A percentile compares a stretch with the other conserved stretches of the same genome.
phyloP scores from a whole-genome alignment of 441 rosid species.

The Pelargonium australe region DNA sequence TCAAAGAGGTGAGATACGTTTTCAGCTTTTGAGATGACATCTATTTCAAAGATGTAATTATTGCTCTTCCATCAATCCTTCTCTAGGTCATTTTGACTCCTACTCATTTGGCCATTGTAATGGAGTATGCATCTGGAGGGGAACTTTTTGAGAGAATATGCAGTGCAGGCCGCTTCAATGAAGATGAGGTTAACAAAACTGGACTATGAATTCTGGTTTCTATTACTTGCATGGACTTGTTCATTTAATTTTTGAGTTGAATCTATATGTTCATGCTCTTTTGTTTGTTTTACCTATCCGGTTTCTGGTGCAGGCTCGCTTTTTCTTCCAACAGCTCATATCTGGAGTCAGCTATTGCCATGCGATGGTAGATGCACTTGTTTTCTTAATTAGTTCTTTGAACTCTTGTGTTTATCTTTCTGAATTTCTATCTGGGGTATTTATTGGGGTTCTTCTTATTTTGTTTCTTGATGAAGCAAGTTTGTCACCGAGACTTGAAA shows the following conservation, averaged over 20 bases:
- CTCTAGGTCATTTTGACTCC: conserved; percentile 55
- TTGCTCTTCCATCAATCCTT: neutral
- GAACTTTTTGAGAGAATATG: conserved; percentile 52
- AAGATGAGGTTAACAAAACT: conserved; percentile 41
- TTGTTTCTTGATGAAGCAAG: conserved; percentile 39
- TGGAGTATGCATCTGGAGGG: conserved; percentile 73
- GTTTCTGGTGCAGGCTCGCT: conserved; percentile 47
- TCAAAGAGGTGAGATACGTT: conserved; percentile 46
- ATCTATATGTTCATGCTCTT: neutral
- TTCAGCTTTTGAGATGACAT: neutral
- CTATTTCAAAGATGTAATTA: neutral
- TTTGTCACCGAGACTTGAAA: conserved; percentile 66
- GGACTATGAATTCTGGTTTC: neutral
- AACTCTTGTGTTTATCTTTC: conserved; percentile 7
- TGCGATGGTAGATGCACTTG: conserved; percentile 39
- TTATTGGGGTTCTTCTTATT: conserved; percentile 21
- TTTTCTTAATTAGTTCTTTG: neutral
- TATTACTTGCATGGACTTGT: neutral
- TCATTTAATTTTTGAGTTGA: neutral
- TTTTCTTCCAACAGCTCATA: conserved; percentile 66
- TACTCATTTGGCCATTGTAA: conserved; percentile 61
- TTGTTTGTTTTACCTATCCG: conserved; percentile 1
- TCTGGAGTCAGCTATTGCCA: conserved; percentile 72
- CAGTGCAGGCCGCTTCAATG: conserved; percentile 48
- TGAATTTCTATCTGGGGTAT: neutral